Evolutionary conservation across 495 filamentous ascomycete genomes (phyloP), one percentile per base, ranked within the genome.

Genomic region (Diplogelasinospora grovesii): DNA sequence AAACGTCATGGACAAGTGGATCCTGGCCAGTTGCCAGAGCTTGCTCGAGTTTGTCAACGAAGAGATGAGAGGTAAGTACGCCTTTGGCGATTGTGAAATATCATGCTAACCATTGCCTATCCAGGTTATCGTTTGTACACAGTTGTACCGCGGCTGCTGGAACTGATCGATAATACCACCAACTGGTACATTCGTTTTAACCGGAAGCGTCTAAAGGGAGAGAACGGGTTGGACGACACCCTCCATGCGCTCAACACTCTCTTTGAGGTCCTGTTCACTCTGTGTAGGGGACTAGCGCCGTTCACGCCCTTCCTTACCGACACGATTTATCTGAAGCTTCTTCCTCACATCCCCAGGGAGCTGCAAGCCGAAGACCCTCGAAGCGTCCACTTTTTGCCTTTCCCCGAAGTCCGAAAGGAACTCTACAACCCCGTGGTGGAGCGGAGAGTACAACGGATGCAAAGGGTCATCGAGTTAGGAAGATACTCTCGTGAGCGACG

Each of bases 141-240:
- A 6, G 92, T 98, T 16, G 89, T 96, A 37, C 92, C 93, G 13
- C 78, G 84, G 36, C 66, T 98, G 41, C 75, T 98, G 21, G 77
- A 75, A 39, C 75, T 95, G 59, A 92, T 97, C 48, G 92, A 98
- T 56, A 89, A 92, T 63, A 86, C 86, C 5, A 97, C 92, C 2
- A 98, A 98, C 65, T 98, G 93, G 93, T 98, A 98, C 62, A 98
- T 98, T 57, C 79, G 90, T n/a, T 95, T 97, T 72, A 98, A 98
- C 70, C 79, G 92, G 22, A 88, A 87, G 60, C 82, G 92, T 14
- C 70, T 98, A 39, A 98, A 97, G 79, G 92, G 92, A 41, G 89
- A 93, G 62, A 79, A 83, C 53, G 90, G 90, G 10, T 60, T 85
- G 9, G 46, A 59, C 7, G 92, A 97, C 53, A 97, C 92, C 19